Evolutionary conservation across 2,329 filamentous ascomycete genomes (phyloP), one percentile per base, ranked within the genome.

Genomic region (Trichoderma afroharzianum): DNA sequence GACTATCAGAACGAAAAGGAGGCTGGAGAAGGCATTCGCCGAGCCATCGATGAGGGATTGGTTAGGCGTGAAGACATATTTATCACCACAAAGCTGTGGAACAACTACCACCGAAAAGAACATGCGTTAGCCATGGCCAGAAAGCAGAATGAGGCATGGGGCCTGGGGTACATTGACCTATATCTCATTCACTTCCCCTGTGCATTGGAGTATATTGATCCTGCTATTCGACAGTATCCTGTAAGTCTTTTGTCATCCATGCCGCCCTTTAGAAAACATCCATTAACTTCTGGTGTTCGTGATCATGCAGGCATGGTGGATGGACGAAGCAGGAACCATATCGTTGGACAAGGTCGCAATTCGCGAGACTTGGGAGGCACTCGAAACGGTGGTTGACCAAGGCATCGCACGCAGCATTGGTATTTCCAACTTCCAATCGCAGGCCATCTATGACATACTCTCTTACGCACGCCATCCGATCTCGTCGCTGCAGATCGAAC

Each of bases 41-140:
- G 81, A 55, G 86, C 85, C 61, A 86, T 88, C 75, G 77, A 78
- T 8, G 85, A 90, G 73, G 88, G 88, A 36, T 86, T 90, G 61
- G 85, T 93, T 12, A 89, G 90, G 64, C 81, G 93, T 71, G 90
- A 92, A 81, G 93, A 97, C 36, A 90, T 97, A 79, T 97, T 97
- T 87, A 88, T 97, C 79, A 92, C 94, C 74, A 93, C 91, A 81
- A 97, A 97, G 86, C 90, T 97, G 64, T 97, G 93, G 93, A 94
- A 94, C 85, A 90, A 90, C 78, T 96, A 95, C 88, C 93, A 97
- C 85, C 90, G 94, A 77, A 87, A 86, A 75, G 90, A 94, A 75
- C 87, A 89, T 76, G 93, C 94, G 68, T 87, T 91, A 80, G 88
- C 88, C 59, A 93, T 95, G 79, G 87, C 86, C 80, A 88, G 88